Percentiles rank a stretch among this genome's conserved stretches.
Evolutionary conservation across 768 basidiomycete genomes (phyloP).

Genomic region (Ramaria rubella): DNA sequence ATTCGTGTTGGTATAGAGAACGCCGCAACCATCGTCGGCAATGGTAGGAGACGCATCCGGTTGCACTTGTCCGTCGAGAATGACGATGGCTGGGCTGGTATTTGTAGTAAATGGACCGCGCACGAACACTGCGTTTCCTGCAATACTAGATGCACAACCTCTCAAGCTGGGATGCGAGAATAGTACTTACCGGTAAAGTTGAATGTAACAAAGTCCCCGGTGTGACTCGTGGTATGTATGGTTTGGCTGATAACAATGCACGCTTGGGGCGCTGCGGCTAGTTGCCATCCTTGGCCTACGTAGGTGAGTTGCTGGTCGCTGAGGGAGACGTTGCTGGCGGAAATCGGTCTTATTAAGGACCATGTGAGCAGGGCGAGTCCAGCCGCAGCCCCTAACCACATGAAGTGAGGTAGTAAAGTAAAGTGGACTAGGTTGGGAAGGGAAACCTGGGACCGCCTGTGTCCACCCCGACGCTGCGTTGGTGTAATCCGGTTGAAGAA

Average conservation of each 20-base stretch:
- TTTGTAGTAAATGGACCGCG: background rate
- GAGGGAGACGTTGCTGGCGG: background rate
- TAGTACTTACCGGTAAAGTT: background rate
- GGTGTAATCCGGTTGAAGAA: background rate
- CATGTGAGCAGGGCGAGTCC: slow-evolving; percentile 9
- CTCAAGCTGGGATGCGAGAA: background rate
- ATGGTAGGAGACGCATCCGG: background rate
- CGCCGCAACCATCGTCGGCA: background rate
- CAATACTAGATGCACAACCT: too few relatives aligned
- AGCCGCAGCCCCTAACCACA: slow-evolving; percentile 10
- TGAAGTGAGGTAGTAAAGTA: slow-evolving; percentile 1
- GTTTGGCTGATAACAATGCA: slow-evolving; percentile 3
- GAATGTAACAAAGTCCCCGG: slow-evolving; percentile 1
- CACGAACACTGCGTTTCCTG: slow-evolving; percentile 1
- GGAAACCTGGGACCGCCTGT: background rate
- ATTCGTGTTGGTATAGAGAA: background rate
- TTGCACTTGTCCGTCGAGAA: slow-evolving; percentile 1
- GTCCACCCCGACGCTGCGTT: background rate
- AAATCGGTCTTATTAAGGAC: background rate
- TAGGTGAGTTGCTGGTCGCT: background rate
- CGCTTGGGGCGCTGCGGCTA: background rate
- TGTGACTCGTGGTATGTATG: slow-evolving; percentile 1
- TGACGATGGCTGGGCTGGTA: background rate
- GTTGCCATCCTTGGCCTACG: background rate
- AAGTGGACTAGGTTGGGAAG: background rate